Evolutionary conservation across 345 rosid genomes (phyloP), one percentile per base, ranked within the genome.

Genomic region (Syzygium oleosum): DNA sequence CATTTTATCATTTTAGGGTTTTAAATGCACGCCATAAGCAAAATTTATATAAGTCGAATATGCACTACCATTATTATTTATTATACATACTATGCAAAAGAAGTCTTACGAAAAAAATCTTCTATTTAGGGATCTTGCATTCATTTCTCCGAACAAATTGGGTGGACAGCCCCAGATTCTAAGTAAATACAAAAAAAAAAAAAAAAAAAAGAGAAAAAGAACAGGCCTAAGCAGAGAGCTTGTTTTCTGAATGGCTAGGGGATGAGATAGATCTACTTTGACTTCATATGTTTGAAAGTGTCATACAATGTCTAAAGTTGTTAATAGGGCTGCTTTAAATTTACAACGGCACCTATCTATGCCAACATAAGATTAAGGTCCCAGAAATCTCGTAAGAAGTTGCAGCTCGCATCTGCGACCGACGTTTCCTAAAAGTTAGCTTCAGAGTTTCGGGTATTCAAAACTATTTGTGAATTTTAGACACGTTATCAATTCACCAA

Each of bases 131-230:
- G 73, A 3, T n/a, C 19, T 61, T n/a, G 15, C 73, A 61, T 61
- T 61, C 19, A n/a, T n/a, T 61, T 61, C 19, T 61, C 9, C 17
- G n/a, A 12, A 61, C 5, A 61, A 61, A 61, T 13, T 27, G 34
- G 68, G 29, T 59, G 68, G 68, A 59, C 27, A 59, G 65, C 65
- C 5, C 16, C 65, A 59, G 13, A 58, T 58, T 58, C 29, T 5
- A 0, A 58, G 31, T 3, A 5, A 59, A 43, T 43, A 43, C 46
- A 43, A 43, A 43, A 43, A 43, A 43, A 43, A 43, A 6, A 43
- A 6, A 43, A 1, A 6, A 6, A 5, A 43, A 1, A 41, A 52
- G 0, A 10, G 1, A 4, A 4, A 2, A 1, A 59, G 31, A 59
- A 27, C 31, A 59, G 68, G 68, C 0, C 68, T 12, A 59, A 27